A percentile compares a stretch with the other conserved stretches of the same genome.
Evolutionary conservation across 441 rosid species (phyloP).

Genomic region (Cnidoscolus chayamansa): DNA sequence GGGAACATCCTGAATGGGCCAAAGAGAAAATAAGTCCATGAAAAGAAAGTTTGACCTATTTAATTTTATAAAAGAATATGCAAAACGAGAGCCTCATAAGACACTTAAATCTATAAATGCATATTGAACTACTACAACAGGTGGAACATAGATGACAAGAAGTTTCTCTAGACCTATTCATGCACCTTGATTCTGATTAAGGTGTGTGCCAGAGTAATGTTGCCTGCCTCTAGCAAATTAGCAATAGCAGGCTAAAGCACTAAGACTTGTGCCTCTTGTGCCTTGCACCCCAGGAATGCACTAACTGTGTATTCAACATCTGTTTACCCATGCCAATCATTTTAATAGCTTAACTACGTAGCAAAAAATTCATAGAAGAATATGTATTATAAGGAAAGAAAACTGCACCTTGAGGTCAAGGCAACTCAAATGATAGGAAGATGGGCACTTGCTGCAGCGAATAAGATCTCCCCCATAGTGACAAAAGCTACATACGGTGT

Average conservation of each 20-base stretch:
- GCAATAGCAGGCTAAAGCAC: no score
- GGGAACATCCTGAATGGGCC: conserved; percentile 29
- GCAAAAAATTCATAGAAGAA: conserved; percentile 2
- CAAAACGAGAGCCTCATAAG: background rate
- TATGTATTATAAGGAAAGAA: background rate
- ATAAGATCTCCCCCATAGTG: conserved; percentile 38
- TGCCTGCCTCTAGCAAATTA: no score
- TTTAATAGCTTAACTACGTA: background rate
- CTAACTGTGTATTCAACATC: background rate
- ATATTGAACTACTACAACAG: background rate
- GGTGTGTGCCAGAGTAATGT: no score
- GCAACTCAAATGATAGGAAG: conserved; percentile 41
- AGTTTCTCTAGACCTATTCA: background rate
- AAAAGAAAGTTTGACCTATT: background rate
- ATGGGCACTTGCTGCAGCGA: conserved; percentile 30
- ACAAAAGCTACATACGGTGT: conserved; percentile 41
- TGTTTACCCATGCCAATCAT: background rate
- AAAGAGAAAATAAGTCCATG: background rate
- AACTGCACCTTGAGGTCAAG: conserved; percentile 31
- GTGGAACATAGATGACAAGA: background rate
- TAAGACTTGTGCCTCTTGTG: no score
- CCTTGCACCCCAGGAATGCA: no score
- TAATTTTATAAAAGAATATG: background rate
- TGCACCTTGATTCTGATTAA: background rate
- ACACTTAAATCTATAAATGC: background rate